phyloP scores from a whole-genome alignment of 345 rosid species.

The Carallia brachiata region DNA sequence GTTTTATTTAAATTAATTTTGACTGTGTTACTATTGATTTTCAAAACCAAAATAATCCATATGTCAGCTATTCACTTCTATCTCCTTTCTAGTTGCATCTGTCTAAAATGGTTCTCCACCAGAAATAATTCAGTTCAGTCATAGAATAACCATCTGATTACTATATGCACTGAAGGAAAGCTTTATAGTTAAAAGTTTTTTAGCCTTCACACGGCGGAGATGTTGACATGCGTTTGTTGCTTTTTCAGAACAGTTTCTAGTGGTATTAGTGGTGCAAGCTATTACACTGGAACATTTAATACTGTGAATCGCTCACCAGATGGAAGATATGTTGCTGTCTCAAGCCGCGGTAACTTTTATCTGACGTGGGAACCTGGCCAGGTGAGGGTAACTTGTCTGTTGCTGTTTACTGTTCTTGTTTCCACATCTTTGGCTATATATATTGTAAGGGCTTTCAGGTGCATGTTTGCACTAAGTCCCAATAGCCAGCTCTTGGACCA shows the following conservation, averaged over 20 bases:
- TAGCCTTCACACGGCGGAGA: slow-evolving; percentile 3
- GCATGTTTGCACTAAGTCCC: neutral
- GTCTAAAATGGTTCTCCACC: too few relatives aligned
- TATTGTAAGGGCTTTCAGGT: neutral
- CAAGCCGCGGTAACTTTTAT: slow-evolving; percentile 97
- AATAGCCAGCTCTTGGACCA: neutral
- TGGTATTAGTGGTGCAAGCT: slow-evolving; percentile 98
- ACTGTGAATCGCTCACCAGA: slow-evolving; percentile 91
- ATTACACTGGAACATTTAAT: slow-evolving; percentile 91
- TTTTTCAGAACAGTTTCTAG: slow-evolving; percentile 95
- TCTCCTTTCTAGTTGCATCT: too few relatives aligned
- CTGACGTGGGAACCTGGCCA: slow-evolving; percentile 99
- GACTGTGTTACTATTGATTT: too few relatives aligned
- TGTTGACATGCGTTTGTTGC: slow-evolving; percentile 38
- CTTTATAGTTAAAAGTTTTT: neutral
- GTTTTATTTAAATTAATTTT: too few relatives aligned
- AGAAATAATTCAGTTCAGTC: too few relatives aligned
- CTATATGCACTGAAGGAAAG: neutral
- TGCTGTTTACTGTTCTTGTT: neutral
- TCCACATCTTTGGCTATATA: neutral
- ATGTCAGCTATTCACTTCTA: too few relatives aligned
- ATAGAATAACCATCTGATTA: too few relatives aligned
- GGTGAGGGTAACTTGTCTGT: slow-evolving; percentile 35
- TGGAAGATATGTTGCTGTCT: slow-evolving; percentile 93
- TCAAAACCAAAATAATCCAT: too few relatives aligned